Conservation (phyloP, 2,329 filamentous ascomycete genomes). For the Verticillium alfalfae region DNA sequence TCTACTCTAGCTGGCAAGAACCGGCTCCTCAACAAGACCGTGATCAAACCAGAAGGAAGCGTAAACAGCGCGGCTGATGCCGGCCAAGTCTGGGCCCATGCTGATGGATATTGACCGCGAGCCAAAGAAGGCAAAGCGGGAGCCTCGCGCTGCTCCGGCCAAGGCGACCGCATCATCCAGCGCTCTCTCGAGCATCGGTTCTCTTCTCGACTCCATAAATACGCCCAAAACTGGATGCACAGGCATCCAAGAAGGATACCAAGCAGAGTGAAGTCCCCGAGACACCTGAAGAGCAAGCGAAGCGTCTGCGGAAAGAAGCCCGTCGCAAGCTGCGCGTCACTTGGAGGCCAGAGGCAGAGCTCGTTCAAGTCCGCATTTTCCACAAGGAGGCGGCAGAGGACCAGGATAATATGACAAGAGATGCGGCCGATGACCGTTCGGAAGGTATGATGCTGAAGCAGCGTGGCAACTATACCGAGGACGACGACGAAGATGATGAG, state of each 20-base stretch:
- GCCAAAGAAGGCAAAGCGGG: constrained; percentile 15
- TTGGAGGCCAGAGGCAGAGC: constrained; percentile 62
- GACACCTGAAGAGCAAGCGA: constrained; percentile 61
- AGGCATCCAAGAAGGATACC: constrained; percentile 29
- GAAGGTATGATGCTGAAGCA: constrained; percentile 66
- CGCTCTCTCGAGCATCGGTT: constrained; percentile 44
- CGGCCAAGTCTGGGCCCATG: constrained; percentile 1
- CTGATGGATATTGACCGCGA: constrained; percentile 12
- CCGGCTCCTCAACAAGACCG: constrained; percentile 36
- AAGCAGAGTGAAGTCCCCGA: constrained; percentile 46
- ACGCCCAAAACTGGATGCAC: constrained; percentile 36
- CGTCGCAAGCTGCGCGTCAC: constrained; percentile 64
- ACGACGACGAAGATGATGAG: constrained; percentile 51
- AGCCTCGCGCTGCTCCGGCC: constrained; percentile 21
- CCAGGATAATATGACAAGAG: constrained; percentile 61
- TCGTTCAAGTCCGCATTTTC: constrained; percentile 65
- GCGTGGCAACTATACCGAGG: constrained; percentile 48
- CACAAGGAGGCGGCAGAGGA: constrained; percentile 69
- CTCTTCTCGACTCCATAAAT: constrained; percentile 46
- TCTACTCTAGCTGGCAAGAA: constrained; percentile 43
- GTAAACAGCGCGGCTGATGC: constrained; percentile 8
- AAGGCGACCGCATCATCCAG: constrained; percentile 26
- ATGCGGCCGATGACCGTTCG: constrained; percentile 66
- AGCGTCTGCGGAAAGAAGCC: constrained; percentile 66
- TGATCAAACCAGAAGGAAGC: constrained; percentile 12